Evolutionary conservation across 495 filamentous ascomycete genomes (phyloP), one percentile per base, ranked within the genome.

Genomic region (Trichoderma reesei): DNA sequence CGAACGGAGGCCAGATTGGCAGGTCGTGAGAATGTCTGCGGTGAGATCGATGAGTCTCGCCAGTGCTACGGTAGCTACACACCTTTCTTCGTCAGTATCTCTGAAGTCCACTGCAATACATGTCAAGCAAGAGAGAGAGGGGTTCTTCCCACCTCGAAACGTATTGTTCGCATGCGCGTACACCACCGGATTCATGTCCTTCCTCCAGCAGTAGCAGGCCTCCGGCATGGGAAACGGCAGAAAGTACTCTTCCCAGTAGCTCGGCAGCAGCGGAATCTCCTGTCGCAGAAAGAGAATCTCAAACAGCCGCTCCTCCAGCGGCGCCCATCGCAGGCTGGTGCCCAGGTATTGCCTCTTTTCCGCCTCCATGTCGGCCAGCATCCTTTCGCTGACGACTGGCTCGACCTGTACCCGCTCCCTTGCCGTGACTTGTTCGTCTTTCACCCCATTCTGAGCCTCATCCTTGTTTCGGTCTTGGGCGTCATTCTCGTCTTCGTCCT

Each of bases 241-340:
- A 20, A 65, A 65, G 20, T 65, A 54, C 11, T 60, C 39, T 13
- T 34, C 39, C 63, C 63, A 65, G 44, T 44, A 31, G 8, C 14
- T 13, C 18, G 63, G 63, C 14, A 65, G 14, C 2, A 65, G 31
- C 8, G 63, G 63, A 5, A 59, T 16, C 3, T 65, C 39, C 44
- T 60, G 56, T 31, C 63, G n/a, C 54, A 65, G 31, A 56, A 41
- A 65, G 11, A 65, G 56, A 31, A 65, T 65, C 56, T 65, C 63
- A 33, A 65, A 65, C 11, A 65, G 63, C 18, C 56, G 41, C 38
- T 59, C 36, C 54, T 65, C 63, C 10, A 33, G 48, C 20, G 33
- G 11, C 13, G 54, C 36, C 54, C 63, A 65, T 16, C 42, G 7
- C 2, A 33, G n/a, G 11, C 14, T 11, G 11, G 10, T 26, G 11